Percentiles rank a stretch among this genome's conserved stretches.
These are phyloP conservation scores for Metschnikowia continentalis DNA, from an alignment of 805 yeast genomes.

Conservation along the genomic window DNA sequence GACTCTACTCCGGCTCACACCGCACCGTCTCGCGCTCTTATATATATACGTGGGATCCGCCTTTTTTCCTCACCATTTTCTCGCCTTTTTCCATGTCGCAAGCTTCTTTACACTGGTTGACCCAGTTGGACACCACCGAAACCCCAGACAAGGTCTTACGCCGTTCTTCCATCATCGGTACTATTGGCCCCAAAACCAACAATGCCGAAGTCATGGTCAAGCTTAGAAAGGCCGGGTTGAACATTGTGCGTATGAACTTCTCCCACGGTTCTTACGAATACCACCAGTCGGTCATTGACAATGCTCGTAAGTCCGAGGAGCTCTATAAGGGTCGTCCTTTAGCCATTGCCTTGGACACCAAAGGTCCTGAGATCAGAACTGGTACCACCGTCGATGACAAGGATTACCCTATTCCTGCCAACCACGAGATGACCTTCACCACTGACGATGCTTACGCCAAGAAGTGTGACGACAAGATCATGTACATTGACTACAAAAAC, in stretches of 20 bases:
- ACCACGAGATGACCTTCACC: conserved; percentile 89
- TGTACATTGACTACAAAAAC: conserved; percentile 93
- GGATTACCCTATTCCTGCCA: conserved; percentile 79
- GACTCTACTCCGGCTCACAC: conserved; percentile 25
- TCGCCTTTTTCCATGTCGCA: conserved; percentile 29
- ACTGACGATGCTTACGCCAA: conserved; percentile 79
- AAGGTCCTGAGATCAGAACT: conserved; percentile 99
- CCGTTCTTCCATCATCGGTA: conserved; percentile 96
- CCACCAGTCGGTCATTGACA: conserved; percentile 95
- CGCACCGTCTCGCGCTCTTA: conserved; percentile 21
- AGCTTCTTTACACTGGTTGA: conserved; percentile 71
- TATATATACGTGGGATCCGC: conserved; percentile 10
- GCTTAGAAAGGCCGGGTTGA: conserved; percentile 94
- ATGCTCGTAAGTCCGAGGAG: conserved; percentile 91
- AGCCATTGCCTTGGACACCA: conserved; percentile 97
- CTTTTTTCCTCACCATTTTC: conserved; percentile 5
- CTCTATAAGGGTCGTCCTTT: conserved; percentile 92
- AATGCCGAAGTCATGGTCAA: conserved; percentile 74
- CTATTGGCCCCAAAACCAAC: conserved; percentile 98
- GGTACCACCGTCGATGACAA: conserved; percentile 81
- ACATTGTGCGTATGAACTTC: conserved; percentile 98
- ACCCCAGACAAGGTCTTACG: conserved; percentile 79
- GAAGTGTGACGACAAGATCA: conserved; percentile 69
- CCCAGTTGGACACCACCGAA: conserved; percentile 65
- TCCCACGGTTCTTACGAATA: conserved; percentile 97